phyloP scores from a whole-genome alignment of 2,329 filamentous ascomycete genomes.

The Sordariomycetes sp. region DNA sequence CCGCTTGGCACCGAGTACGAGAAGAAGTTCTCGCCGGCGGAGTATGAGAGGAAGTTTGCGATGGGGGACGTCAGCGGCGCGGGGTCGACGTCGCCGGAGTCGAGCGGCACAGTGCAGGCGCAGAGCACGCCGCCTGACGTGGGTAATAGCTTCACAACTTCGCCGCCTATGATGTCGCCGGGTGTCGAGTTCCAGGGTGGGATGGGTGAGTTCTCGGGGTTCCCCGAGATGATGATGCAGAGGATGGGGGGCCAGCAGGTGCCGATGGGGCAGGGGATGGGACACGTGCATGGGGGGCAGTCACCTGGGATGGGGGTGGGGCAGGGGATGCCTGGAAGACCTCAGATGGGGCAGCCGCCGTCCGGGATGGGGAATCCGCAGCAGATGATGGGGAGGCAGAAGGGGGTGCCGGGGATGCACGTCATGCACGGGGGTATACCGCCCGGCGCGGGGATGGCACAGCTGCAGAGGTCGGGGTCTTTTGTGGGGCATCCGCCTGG shows the following conservation, averaged over 20 bases:
- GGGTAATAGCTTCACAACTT: slow-evolving; percentile 36
- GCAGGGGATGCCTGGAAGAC: not conserved
- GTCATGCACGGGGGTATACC: slow-evolving; percentile 9
- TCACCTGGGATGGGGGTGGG: not conserved
- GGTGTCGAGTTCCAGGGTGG: slow-evolving; percentile 32
- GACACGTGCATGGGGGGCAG: not conserved
- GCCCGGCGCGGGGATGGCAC: slow-evolving; percentile 7
- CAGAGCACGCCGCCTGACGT: slow-evolving; percentile 17
- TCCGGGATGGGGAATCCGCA: slow-evolving; percentile 7
- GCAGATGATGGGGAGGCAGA: slow-evolving; percentile 7
- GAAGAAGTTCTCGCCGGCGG: slow-evolving; percentile 27
- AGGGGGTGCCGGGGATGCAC: not conserved
- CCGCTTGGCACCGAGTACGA: slow-evolving; percentile 4
- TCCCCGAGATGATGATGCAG: slow-evolving; percentile 41
- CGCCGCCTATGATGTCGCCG: slow-evolving; percentile 40
- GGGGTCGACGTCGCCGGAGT: slow-evolving; percentile 17
- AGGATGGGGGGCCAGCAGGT: slow-evolving; percentile 22
- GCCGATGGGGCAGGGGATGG: not conserved
- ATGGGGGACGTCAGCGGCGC: slow-evolving; percentile 18
- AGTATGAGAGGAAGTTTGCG: slow-evolving; percentile 24
- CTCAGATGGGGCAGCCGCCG: not conserved
- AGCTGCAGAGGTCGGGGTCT: slow-evolving; percentile 13
- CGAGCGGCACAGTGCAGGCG: slow-evolving; percentile 13
- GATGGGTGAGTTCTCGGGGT: slow-evolving; percentile 25
- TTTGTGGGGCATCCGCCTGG: slow-evolving; percentile 17